These are phyloP conservation scores for Ophiostoma sp. DNA, from an alignment of 2,329 filamentous ascomycete genomes.

Conservation along the genomic window DNA sequence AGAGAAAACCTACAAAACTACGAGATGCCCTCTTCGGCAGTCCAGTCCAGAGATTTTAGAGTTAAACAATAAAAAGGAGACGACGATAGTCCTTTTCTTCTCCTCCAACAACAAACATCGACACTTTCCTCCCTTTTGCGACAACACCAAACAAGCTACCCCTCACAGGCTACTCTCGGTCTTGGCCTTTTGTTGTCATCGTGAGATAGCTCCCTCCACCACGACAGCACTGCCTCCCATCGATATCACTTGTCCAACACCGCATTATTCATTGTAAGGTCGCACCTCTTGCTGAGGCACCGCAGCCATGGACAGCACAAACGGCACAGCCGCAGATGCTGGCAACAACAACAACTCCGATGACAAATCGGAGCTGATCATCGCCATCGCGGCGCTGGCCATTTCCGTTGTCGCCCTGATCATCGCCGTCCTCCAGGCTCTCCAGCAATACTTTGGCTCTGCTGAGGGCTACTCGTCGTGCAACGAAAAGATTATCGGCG, in stretches of 20 bases:
- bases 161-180: neutral
- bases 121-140: neutral
- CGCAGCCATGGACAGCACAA: neutral
- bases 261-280: neutral
- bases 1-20: neutral
- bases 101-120: neutral
- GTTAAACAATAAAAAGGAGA: neutral
- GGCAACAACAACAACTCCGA: constrained; percentile 28
- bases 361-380: constrained; percentile 36
- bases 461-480: constrained; percentile 51
- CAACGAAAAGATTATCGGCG: constrained; percentile 49
- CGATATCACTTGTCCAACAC: neutral
- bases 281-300: neutral
- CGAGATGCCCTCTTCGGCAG: neutral
- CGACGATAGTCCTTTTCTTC: neutral
- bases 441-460: constrained; percentile 53
- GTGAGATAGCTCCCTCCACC: neutral
- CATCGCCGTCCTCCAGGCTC: constrained; percentile 48
- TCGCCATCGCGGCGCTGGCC: constrained; percentile 48
- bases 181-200: neutral
- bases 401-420: constrained; percentile 50
- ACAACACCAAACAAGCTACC: neutral
- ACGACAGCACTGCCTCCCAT: neutral
- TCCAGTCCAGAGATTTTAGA: neutral
- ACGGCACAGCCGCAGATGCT: neutral